phyloP scores from a whole-genome alignment of 2,329 filamentous ascomycete species.

The Lecanicillium sp. region DNA sequence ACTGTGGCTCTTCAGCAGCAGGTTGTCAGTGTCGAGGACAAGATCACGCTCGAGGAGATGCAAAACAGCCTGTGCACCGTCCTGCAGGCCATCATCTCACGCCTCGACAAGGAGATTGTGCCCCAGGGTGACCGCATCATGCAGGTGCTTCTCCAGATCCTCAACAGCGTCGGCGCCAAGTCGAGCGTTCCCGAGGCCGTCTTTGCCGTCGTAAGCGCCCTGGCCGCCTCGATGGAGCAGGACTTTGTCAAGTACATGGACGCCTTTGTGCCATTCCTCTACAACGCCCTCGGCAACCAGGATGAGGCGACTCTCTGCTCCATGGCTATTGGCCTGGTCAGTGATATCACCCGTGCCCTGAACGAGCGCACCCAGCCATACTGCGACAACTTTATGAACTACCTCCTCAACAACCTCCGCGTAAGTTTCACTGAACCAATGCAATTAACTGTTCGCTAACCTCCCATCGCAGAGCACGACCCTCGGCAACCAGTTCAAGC shows the following conservation, averaged over 20 bases:
- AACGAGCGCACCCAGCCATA: slow-evolving; percentile 87
- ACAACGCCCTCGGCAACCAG: slow-evolving; percentile 90
- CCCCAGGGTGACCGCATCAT: slow-evolving; percentile 93
- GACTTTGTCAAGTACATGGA: slow-evolving; percentile 98
- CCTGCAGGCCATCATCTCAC: slow-evolving; percentile 81
- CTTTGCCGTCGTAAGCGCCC: slow-evolving; percentile 85
- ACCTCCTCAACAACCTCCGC: slow-evolving; percentile 83
- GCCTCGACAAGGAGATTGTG: slow-evolving; percentile 83
- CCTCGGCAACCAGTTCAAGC: slow-evolving; percentile 95
- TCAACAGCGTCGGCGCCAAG: slow-evolving; percentile 70
- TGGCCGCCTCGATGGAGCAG: slow-evolving; percentile 84
- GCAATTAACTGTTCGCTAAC: slow-evolving; percentile 9
- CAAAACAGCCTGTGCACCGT: slow-evolving; percentile 93
- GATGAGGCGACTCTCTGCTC: slow-evolving; percentile 91
- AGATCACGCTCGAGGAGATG: slow-evolving; percentile 92
- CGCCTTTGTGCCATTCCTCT: slow-evolving; percentile 82
- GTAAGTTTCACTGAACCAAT: slow-evolving; percentile 26
- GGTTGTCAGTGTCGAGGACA: slow-evolving; percentile 95
- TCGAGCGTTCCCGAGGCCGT: slow-evolving; percentile 91
- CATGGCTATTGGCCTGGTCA: slow-evolving; percentile 95
- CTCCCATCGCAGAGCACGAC: slow-evolving; percentile 60
- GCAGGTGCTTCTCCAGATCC: slow-evolving; percentile 75
- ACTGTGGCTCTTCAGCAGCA: slow-evolving; percentile 85
- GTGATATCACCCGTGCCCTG: slow-evolving; percentile 88
- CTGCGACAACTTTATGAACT: slow-evolving; percentile 98